Conservation (phyloP, 2,329 filamentous ascomycete genomes). For the Geosmithia flava region DNA sequence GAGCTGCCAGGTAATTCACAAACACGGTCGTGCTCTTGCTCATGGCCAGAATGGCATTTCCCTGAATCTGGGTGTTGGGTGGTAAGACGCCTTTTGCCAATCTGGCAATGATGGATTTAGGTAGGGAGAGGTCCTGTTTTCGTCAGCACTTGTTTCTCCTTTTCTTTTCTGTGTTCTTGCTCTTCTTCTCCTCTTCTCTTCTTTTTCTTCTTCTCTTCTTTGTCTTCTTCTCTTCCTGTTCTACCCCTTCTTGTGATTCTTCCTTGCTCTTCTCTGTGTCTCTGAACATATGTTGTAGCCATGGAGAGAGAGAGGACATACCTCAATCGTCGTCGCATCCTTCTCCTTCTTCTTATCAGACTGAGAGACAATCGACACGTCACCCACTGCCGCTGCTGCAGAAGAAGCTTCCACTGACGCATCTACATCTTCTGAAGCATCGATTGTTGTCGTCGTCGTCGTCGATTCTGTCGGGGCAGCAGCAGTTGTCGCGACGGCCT, state of each 20-base stretch:
- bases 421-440: conserved; percentile 8
- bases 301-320: conserved; percentile 11
- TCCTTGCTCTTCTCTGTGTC: too few relatives aligned
- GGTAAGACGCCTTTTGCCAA: conserved; percentile 71
- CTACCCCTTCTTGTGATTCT: background rate
- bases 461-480: conserved; percentile 5
- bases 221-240: background rate
- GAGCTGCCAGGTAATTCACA: conserved; percentile 64
- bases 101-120: conserved; percentile 70
- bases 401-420: too few relatives aligned
- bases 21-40: conserved; percentile 76
- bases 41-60: conserved; percentile 67
- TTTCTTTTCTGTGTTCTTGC: background rate
- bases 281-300: too few relatives aligned
- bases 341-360: conserved; percentile 17
- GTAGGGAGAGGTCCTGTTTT: conserved; percentile 59
- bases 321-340: conserved; percentile 40
- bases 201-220: background rate
- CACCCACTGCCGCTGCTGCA: background rate
- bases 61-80: conserved; percentile 72
- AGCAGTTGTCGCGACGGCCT: conserved; percentile 7
- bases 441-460: conserved; percentile 3
- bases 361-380: background rate
- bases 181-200: background rate
- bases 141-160: background rate